Percentiles rank a stretch among this genome's conserved stretches.
phyloP scores from a whole-genome alignment of 164 flowering plant genomes.

The Sedum album region DNA sequence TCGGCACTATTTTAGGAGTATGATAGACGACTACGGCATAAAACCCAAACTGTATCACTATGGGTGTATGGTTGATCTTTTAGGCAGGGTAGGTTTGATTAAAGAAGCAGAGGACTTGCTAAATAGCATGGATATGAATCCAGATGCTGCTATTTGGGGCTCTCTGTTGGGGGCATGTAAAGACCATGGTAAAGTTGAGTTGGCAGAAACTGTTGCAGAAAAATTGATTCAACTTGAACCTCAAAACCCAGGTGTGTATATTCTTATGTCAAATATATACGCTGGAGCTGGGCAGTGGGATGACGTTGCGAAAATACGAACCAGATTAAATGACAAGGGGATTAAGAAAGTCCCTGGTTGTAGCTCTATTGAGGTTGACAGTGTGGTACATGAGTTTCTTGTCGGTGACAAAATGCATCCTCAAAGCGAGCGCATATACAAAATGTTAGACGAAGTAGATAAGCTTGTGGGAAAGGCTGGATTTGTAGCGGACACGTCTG shows the following conservation, averaged over 20 bases:
- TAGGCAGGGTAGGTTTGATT: constrained; percentile 54
- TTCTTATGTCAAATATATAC: constrained; percentile 51
- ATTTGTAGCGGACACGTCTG: constrained; percentile 50
- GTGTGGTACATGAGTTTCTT: constrained; percentile 61
- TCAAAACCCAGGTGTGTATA: constrained; percentile 42
- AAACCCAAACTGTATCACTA: constrained; percentile 50
- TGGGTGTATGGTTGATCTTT: constrained; percentile 60
- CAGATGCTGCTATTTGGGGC: constrained; percentile 64
- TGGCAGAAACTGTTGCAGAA: constrained; percentile 37
- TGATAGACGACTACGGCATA: constrained; percentile 32
- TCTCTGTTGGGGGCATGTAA: constrained; percentile 59
- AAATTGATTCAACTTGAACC: constrained; percentile 49
- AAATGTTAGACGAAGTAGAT: constrained; percentile 54
- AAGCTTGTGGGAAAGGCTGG: constrained; percentile 31
- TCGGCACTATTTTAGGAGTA: constrained; percentile 32
- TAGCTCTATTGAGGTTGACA: constrained; percentile 52
- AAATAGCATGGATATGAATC: constrained; percentile 36
- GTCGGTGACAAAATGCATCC: constrained; percentile 54
- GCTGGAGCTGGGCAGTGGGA: constrained; percentile 58
- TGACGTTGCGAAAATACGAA: constrained; percentile 49
- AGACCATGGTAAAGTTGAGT: constrained; percentile 28
- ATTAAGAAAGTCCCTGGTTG: constrained; percentile 65
- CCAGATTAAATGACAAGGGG: constrained; percentile 33
- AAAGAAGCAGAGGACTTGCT: constrained; percentile 47
- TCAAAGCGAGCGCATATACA: constrained; percentile 32